Conservation (phyloP, 129 eudicot genomes). For the Artemisia argyi region DNA sequence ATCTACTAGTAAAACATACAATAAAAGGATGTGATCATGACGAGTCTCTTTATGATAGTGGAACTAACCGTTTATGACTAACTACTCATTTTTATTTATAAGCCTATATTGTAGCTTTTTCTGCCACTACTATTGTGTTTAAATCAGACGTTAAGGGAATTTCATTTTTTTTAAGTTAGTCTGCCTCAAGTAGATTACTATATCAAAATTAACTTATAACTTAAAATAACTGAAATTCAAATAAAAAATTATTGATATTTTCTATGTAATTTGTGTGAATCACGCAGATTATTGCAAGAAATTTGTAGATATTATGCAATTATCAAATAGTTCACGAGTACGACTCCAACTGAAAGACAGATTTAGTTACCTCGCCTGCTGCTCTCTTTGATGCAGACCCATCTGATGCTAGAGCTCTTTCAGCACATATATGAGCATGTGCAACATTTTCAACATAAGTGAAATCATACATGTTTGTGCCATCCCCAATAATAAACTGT, state of each 20-base stretch:
- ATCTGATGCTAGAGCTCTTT: conserved; percentile 92
- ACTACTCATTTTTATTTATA: not conserved
- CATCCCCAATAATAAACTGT: conserved; percentile 93
- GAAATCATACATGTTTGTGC: conserved; percentile 90
- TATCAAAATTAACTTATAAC: conserved; percentile 10
- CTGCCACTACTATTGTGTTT: not conserved
- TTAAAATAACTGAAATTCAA: not conserved
- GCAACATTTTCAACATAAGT: conserved; percentile 98
- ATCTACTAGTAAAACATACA: not conserved
- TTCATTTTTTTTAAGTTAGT: not conserved
- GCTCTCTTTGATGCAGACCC: conserved; percentile 79
- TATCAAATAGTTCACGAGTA: too few species aligned
- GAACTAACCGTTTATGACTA: not conserved
- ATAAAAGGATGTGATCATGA: not conserved
- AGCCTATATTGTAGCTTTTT: not conserved
- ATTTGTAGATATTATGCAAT: not conserved
- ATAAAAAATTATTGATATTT: too few species aligned
- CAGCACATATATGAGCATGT: conserved; percentile 99
- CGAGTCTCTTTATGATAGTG: not conserved
- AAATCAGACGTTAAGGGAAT: conserved; percentile 9
- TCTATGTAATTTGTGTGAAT: not conserved
- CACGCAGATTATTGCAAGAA: not conserved
- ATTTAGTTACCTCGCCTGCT: conserved; percentile 71
- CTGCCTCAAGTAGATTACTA: not conserved
- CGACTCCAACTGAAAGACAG: conserved; percentile 12